Conservation (phyloP, 2,329 filamentous ascomycete species). For the Beauveria asiatica region DNA sequence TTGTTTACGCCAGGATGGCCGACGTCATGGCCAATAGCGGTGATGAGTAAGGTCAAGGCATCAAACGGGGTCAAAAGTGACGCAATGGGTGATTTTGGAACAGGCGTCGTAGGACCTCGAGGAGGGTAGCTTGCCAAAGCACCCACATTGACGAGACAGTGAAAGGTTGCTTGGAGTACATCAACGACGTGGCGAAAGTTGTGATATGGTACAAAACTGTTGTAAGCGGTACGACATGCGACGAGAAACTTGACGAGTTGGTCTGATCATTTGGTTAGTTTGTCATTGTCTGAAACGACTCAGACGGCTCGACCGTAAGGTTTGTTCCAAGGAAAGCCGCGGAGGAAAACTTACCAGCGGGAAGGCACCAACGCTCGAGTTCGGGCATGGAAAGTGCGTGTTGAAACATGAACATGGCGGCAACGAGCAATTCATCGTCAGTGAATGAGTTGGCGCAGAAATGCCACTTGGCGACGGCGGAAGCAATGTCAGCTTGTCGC, state of each 20-base stretch:
- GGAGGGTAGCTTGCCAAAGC: conserved; percentile 60
- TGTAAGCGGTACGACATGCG: conserved; percentile 88
- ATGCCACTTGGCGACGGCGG: conserved; percentile 68
- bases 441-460: conserved; percentile 86
- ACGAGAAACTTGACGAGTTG: conserved; percentile 79
- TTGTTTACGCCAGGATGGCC: conserved; percentile 98
- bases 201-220: conserved; percentile 92
- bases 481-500: conserved; percentile 56
- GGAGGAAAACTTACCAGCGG: conserved; percentile 52
- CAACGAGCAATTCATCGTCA: conserved; percentile 84
- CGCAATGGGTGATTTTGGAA: conserved; percentile 56
- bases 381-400: conserved; percentile 79
- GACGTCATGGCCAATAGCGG: conserved; percentile 96
- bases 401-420: conserved; percentile 78
- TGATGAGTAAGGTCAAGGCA: conserved; percentile 78
- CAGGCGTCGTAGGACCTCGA: conserved; percentile 15
- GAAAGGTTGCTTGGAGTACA: conserved; percentile 87
- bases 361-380: conserved; percentile 70
- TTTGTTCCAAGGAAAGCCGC: background rate
- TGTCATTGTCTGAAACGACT: background rate
- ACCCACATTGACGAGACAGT: conserved; percentile 76
- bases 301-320: background rate
- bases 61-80: conserved; percentile 77
- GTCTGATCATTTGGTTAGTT: conserved; percentile 44
- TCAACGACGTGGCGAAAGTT: conserved; percentile 98